A percentile compares a stretch with the other conserved stretches of the same genome.
These are phyloP conservation scores for Lanzia echinophila DNA, from an alignment of 2,329 filamentous ascomycete genomes.

Conservation along the genomic window DNA sequence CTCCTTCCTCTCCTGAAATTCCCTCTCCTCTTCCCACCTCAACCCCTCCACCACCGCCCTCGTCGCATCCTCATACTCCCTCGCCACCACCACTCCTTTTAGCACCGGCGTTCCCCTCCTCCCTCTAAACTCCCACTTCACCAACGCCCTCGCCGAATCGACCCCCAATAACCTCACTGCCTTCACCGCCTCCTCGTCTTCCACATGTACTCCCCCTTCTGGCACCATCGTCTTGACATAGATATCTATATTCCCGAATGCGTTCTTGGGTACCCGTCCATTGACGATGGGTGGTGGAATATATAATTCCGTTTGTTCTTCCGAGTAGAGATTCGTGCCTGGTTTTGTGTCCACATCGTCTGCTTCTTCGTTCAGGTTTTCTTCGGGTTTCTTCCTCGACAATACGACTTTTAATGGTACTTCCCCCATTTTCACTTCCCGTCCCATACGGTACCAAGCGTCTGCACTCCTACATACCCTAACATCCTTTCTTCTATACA, in stretches of 20 bases:
- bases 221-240: slow-evolving; percentile 93
- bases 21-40: slow-evolving; percentile 56
- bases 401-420: slow-evolving; percentile 73
- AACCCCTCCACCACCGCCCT: slow-evolving; percentile 62
- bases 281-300: slow-evolving; percentile 66
- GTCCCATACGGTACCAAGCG: slow-evolving; percentile 84
- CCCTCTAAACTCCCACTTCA: slow-evolving; percentile 82
- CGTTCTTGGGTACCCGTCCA: slow-evolving; percentile 79
- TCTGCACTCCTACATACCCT: slow-evolving; percentile 70
- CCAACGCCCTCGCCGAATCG: slow-evolving; percentile 85
- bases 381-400: slow-evolving; percentile 36
- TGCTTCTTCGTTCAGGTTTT: slow-evolving; percentile 33
- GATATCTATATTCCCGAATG: slow-evolving; percentile 88
- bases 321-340: slow-evolving; percentile 52
- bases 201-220: slow-evolving; percentile 68
- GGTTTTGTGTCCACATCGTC: slow-evolving; percentile 38
- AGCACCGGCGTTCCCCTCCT: slow-evolving; percentile 79
- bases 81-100: slow-evolving; percentile 68
- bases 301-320: slow-evolving; percentile 66
- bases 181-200: slow-evolving; percentile 52
- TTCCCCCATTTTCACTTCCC: slow-evolving; percentile 70
- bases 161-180: slow-evolving; percentile 72
- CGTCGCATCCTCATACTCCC: slow-evolving; percentile 66
- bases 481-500: slow-evolving; percentile 79
- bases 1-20: slow-evolving; percentile 56